These are phyloP conservation scores for Fusarium sp. DNA, from an alignment of 2,329 filamentous ascomycete genomes.

Conservation along the genomic window DNA sequence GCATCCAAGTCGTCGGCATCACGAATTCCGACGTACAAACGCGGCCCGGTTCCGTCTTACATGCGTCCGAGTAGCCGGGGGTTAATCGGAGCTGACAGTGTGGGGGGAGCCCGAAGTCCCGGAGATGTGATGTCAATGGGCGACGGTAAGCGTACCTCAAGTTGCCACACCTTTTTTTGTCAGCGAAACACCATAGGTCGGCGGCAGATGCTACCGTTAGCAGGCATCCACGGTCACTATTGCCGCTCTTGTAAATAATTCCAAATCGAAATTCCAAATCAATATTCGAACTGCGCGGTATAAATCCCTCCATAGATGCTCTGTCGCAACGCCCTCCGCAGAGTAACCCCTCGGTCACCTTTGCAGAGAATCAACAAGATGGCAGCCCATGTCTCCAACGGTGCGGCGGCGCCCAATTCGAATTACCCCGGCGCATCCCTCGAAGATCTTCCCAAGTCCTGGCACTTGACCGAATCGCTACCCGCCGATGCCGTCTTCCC, in stretches of 20 bases:
- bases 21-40: slow-evolving; percentile 3
- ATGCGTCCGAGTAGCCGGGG: slow-evolving; percentile 26
- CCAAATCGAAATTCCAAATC: slow-evolving; percentile 6
- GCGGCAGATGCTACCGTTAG: neutral
- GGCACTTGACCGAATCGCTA: slow-evolving; percentile 74
- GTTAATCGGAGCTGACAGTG: slow-evolving; percentile 1
- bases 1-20: neutral
- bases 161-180: slow-evolving; percentile 37
- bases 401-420: slow-evolving; percentile 28
- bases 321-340: slow-evolving; percentile 45
- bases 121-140: slow-evolving; percentile 39
- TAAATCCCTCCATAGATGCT: slow-evolving; percentile 49
- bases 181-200: slow-evolving; percentile 14
- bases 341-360: slow-evolving; percentile 48
- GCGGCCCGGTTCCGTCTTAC: slow-evolving; percentile 30
- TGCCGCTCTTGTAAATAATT: neutral
- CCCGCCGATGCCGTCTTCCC: slow-evolving; percentile 83
- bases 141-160: slow-evolving; percentile 16
- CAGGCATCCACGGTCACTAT: slow-evolving; percentile 6
- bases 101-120: slow-evolving; percentile 28
- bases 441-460: slow-evolving; percentile 71
- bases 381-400: slow-evolving; percentile 50
- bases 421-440: slow-evolving; percentile 54
- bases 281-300: slow-evolving; percentile 4
- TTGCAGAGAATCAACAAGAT: slow-evolving; percentile 43